phyloP scores from a whole-genome alignment of 2,329 filamentous ascomycete species.

The Madurella fahalii region DNA sequence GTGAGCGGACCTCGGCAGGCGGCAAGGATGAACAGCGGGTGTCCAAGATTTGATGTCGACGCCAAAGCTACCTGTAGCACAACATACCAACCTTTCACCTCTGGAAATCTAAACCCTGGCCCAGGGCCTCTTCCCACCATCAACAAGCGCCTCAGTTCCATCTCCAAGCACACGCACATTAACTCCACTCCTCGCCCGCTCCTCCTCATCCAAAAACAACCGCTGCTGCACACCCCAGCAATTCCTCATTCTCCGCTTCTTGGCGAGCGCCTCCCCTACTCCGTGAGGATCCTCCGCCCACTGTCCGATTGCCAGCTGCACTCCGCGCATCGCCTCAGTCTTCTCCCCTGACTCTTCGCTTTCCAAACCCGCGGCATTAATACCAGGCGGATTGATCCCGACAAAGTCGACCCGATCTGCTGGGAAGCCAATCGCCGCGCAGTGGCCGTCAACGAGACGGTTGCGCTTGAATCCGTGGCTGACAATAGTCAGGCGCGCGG shows the following conservation, averaged over 20 bases:
- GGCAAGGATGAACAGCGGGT: slow-evolving; percentile 13
- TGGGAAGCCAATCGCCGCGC: slow-evolving; percentile 56
- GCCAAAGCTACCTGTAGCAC: background rate
- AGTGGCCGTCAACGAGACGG: slow-evolving; percentile 62
- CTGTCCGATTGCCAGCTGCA: slow-evolving; percentile 40
- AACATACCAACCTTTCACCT: background rate
- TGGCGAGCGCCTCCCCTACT: slow-evolving; percentile 39
- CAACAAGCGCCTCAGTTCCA: slow-evolving; percentile 39
- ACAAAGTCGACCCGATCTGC: slow-evolving; percentile 45
- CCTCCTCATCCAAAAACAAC: slow-evolving; percentile 39
- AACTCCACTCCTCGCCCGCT: slow-evolving; percentile 37
- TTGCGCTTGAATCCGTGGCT: slow-evolving; percentile 66
- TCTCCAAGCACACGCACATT: slow-evolving; percentile 31
- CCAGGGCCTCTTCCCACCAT: slow-evolving; percentile 36
- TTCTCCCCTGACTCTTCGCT: slow-evolving; percentile 28
- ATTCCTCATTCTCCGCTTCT: slow-evolving; percentile 49
- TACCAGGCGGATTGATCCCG: slow-evolving; percentile 60
- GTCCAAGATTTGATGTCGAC: slow-evolving; percentile 29
- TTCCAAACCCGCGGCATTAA: slow-evolving; percentile 28
- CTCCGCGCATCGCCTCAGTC: slow-evolving; percentile 39
- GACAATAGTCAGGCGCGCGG: slow-evolving; percentile 56
- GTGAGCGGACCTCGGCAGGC: slow-evolving; percentile 22
- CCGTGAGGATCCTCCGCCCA: slow-evolving; percentile 54
- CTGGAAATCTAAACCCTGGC: slow-evolving; percentile 26
- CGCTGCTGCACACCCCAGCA: slow-evolving; percentile 44